Evolutionary conservation across 495 filamentous ascomycete genomes (phyloP), one percentile per base, ranked within the genome.

Genomic region (Eremomyces bilateralis): DNA sequence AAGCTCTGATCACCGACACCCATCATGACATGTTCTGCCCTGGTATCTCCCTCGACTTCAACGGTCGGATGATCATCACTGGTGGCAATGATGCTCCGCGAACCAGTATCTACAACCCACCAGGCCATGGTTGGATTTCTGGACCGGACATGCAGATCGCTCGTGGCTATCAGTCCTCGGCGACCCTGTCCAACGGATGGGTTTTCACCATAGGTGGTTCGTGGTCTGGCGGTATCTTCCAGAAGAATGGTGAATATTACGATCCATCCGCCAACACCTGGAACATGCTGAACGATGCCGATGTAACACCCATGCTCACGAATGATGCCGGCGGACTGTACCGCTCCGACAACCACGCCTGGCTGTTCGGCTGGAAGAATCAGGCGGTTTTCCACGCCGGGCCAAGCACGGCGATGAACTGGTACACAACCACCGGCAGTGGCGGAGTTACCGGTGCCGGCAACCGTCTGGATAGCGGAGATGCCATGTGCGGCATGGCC

Each of bases 151-250:
- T 71, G 64, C 38, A 51, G 12, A 57, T 65, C 30, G 41, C 46
- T 12, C 65, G 70, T 21, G 70, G 70, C 16, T 75, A 75, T 43
- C 66, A 72, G 36, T 42, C 64, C 1, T 57, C 61, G 21, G 56
- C 61, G 5, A 66, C 58, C 2, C 34, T 59, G 2, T 59, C 63
- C 12, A 62, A 70, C 35, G 69, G 70, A 1, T 48, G 58, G 1
- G 58, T 69, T 21, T 73, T 75, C 43, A 61, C 55, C 20, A 71
- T 75, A 31, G 69, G 70, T 15, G 70, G 70, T 10, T 64, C 62
- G 6, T 75, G 63, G 61, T 54, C 53, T 15, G 62, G 60, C 15
- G 56, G 50, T 2, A 4, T 39, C 18, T 58, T 54, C 4, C 54
- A 46, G n/a, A 73, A 71, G 49, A 56, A 67, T 33, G 67, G 61